Base-by-base conservation (phyloP, 2,329 filamentous ascomycete species). In the Pseudocercospora crystallina region DNA sequence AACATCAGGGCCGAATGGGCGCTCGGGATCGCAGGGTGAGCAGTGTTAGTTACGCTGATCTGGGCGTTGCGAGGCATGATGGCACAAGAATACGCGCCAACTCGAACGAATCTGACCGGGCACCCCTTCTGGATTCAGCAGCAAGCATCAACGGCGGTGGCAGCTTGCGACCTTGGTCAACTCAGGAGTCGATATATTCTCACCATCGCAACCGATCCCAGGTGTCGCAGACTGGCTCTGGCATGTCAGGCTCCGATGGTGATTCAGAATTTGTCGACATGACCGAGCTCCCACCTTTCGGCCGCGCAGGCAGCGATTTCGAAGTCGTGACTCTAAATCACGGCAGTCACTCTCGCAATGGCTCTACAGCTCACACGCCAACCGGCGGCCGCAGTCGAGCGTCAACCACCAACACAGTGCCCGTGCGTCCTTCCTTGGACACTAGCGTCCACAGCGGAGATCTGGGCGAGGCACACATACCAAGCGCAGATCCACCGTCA, bases 51-150 rank as follows among this genome's bases (percentile, higher is more conserved):
- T 94, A 94, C 61, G 86, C 80, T 8, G 86, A 89, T 36, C 69
- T 94, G 4, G 89, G 89, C 31, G 80, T 91, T 11, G 87, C 86
- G 0, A 78, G 86, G 38, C 87, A 88, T 61, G 89, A 94, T 61
- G 89, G 89, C 43, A 89, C 86, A 1, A 77, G 89, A 39, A 71
- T 94, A 26, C 80, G 89, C 29, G 86, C 85, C 32, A 86, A 84
- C 63, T 90, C 86, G 56, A 78, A 76, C 13, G 87, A 90, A 59
- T 89, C 84, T 61, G 87, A 92, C 65, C 76, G 83, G 29, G 74
- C 85, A 37, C 87, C 87, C 1, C 72, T 92, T 8, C 76, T 92
- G 10, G 87, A 85, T 31, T 84, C 86, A 57, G 83, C 86, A 1
- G 87, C 86, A 2, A 84, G 80, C 60, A 85, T 89, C 32, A 69